A percentile compares a stretch with the other conserved stretches of the same genome.
phyloP scores from a whole-genome alignment of 192 early-diverging fungal species.

The Entomortierella lignicola region DNA sequence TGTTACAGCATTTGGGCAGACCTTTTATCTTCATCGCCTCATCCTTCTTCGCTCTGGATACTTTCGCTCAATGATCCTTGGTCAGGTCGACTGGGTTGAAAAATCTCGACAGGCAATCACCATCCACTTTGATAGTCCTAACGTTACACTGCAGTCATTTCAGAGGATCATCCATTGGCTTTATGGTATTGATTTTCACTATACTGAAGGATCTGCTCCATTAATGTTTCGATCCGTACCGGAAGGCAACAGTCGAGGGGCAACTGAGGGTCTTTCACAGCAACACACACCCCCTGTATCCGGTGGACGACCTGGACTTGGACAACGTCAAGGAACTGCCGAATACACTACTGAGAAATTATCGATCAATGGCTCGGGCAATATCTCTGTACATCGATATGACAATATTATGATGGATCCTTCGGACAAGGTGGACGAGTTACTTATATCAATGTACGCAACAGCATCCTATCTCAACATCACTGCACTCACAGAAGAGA shows the following conservation, averaged over 20 bases:
- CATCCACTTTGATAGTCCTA: slow-evolving; percentile 39
- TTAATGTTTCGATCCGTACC: slow-evolving; percentile 5
- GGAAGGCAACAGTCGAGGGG: background rate
- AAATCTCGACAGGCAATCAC: slow-evolving; percentile 39
- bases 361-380: background rate
- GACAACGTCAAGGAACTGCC: slow-evolving; percentile 8
- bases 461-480: slow-evolving; percentile 52
- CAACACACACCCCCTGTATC: too few relatives aligned
- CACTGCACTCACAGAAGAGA: slow-evolving; percentile 44
- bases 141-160: slow-evolving; percentile 42
- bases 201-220: slow-evolving; percentile 33
- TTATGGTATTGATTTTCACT: slow-evolving; percentile 53
- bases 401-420: slow-evolving; percentile 47
- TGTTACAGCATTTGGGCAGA: slow-evolving; percentile 42
- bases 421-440: slow-evolving; percentile 43
- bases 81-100: slow-evolving; percentile 51
- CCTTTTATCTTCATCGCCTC: slow-evolving; percentile 45
- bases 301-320: slow-evolving; percentile 24
- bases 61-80: slow-evolving; percentile 47
- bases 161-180: slow-evolving; percentile 54
- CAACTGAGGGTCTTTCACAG: too few relatives aligned
- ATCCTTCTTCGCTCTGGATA: slow-evolving; percentile 50
- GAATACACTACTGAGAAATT: background rate
- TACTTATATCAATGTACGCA: slow-evolving; percentile 51
- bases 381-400: background rate